These are phyloP conservation scores for Ceratocystis diversiconidia DNA, from an alignment of 2,329 filamentous ascomycete species.

Conservation along the genomic window DNA sequence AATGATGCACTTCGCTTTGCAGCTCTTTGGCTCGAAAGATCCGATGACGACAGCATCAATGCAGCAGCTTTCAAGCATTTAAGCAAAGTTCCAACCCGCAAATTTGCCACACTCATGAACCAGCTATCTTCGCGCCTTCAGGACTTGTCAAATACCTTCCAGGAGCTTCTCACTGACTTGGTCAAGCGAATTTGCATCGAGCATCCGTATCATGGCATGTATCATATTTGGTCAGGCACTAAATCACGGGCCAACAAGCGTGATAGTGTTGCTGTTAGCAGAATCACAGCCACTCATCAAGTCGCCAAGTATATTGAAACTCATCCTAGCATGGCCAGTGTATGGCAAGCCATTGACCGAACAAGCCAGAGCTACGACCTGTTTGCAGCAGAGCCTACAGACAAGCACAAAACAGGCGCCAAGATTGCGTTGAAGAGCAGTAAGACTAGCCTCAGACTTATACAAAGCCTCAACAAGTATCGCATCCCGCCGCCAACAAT, in stretches of 20 bases:
- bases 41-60: constrained; percentile 63
- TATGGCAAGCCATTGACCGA: constrained; percentile 59
- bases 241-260: constrained; percentile 54
- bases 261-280: constrained; percentile 60
- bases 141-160: constrained; percentile 56
- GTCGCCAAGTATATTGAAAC: constrained; percentile 48
- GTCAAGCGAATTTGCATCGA: constrained; percentile 77
- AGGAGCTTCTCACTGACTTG: constrained; percentile 56
- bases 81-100: constrained; percentile 64
- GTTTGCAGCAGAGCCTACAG: constrained; percentile 51
- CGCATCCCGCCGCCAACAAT: constrained; percentile 80
- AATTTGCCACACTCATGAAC: constrained; percentile 88
- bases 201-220: constrained; percentile 94
- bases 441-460: constrained; percentile 45
- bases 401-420: constrained; percentile 51
- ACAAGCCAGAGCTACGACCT: constrained; percentile 53
- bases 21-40: constrained; percentile 83
- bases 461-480: constrained; percentile 47
- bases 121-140: constrained; percentile 89
- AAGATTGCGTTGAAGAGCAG: constrained; percentile 53
- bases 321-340: constrained; percentile 35
- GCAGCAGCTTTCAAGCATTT: constrained; percentile 58
- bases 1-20: constrained; percentile 85
- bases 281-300: constrained; percentile 56
- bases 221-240: constrained; percentile 79